Evolutionary conservation across 2,329 filamentous ascomycete species (phyloP).

Genomic region (Gaeumannomyces tritici): DNA sequence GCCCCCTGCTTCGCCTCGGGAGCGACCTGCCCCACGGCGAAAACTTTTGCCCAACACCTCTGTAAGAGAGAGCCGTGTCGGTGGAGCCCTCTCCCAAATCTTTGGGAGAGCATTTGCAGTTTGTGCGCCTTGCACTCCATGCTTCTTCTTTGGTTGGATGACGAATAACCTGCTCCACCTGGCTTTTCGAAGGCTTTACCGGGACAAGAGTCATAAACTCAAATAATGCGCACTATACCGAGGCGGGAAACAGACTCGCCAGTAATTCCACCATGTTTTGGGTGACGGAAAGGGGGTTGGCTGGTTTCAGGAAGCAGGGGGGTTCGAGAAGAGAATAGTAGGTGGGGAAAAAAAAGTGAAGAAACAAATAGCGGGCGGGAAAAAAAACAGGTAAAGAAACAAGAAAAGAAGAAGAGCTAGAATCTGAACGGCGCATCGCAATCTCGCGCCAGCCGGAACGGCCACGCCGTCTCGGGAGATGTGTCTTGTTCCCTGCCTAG

Average conservation of each 20-base stretch:
- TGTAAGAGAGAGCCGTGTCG: too few relatives aligned
- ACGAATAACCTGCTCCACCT: not conserved
- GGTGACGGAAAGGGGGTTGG: too few relatives aligned
- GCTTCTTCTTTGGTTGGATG: not conserved
- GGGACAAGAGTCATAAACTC: not conserved
- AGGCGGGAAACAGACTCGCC: not conserved
- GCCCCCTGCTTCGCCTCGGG: too few relatives aligned
- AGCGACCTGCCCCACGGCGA: too few relatives aligned
- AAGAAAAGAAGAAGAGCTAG: not conserved
- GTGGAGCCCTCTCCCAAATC: too few relatives aligned
- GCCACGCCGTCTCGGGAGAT: not conserved
- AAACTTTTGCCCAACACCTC: too few relatives aligned
- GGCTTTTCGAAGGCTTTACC: too few relatives aligned
- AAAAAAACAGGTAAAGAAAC: not conserved
- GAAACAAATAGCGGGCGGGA: too few relatives aligned
- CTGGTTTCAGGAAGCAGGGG: not conserved
- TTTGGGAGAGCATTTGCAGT: too few relatives aligned
- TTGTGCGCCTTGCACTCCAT: too few relatives aligned
- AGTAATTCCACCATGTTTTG: not conserved
- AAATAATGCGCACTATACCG: not conserved
- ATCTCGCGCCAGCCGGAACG: not conserved
- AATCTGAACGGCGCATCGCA: not conserved
- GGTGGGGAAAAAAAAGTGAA: too few relatives aligned
- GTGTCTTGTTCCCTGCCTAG: not conserved
- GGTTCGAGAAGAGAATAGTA: too few relatives aligned